Percentiles rank a stretch among this genome's conserved stretches.
phyloP scores from a whole-genome alignment of 2,329 filamentous ascomycete species.

The Colletotrichum gloeosporioides region DNA sequence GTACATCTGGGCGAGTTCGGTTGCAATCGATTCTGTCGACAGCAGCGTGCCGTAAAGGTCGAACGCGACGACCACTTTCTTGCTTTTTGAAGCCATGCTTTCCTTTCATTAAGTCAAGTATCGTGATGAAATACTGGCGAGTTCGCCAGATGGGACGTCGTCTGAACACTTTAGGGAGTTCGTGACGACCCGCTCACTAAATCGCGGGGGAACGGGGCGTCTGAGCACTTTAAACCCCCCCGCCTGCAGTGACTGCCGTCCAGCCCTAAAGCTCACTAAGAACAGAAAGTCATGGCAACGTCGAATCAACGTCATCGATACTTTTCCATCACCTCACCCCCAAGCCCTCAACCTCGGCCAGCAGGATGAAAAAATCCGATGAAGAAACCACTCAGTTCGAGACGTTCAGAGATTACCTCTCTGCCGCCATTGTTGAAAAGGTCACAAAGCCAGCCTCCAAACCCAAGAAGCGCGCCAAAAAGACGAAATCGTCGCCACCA shows the following conservation, averaged over 20 bases:
- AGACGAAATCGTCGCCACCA: constrained; percentile 1
- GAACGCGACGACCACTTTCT: constrained; percentile 65
- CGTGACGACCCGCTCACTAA: background rate
- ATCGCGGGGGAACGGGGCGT: background rate
- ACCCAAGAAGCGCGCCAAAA: constrained; percentile 51
- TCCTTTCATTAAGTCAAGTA: too few relatives aligned
- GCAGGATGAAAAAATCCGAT: constrained; percentile 52
- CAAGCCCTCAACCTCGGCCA: constrained; percentile 1
- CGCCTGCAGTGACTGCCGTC: background rate
- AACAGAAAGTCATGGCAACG: background rate
- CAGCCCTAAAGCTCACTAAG: background rate
- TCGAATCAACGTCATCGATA: constrained; percentile 10
- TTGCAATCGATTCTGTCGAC: constrained; percentile 72
- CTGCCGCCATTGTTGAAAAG: constrained; percentile 69
- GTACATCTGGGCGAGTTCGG: constrained; percentile 61
- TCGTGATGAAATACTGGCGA: background rate
- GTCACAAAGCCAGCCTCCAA: constrained; percentile 49
- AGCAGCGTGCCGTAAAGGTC: constrained; percentile 79
- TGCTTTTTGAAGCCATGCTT: background rate
- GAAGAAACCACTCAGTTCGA: constrained; percentile 36
- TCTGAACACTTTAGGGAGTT: background rate
- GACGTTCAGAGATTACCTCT: constrained; percentile 77
- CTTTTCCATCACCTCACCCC: background rate
- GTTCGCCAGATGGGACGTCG: background rate
- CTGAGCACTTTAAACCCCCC: background rate